Evolutionary conservation across 441 rosid species (phyloP), one percentile per base, ranked within the genome.

Genomic region (Biscutella auriculata): DNA sequence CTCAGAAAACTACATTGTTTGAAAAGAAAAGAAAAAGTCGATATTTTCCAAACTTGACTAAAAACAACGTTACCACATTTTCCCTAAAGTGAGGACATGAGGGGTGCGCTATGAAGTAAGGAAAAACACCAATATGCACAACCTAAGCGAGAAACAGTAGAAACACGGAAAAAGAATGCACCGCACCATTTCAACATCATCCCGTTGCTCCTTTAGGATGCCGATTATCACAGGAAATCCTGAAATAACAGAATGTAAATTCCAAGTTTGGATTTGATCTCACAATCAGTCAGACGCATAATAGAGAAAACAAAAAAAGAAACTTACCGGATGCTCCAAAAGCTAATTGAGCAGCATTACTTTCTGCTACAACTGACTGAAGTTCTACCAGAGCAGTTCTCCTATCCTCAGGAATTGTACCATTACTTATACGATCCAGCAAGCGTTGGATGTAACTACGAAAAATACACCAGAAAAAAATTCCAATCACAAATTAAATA

Each of bases 221-320:
- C 85, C 75, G 76, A 85, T 53, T 40, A 93, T 79, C 41, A 93
- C 82, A 63, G 99, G 97, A 78, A 89, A 87, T 49, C 99, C 99
- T 93, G 91, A 65, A 77, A 60, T 34, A 19, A 60, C 12, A 52
- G 21, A 65, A 60, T 10, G 12, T 33, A 19, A 58, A 40, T 2
- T 26, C 13, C 32, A 43, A n/a, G 13, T 17, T 56, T 26, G 13
- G 16, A 62, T 36, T 39, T 56, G 5, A 52, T 55, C 42, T 16
- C 43, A 50, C 9, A 15, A 7, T 45, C 25, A 44, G 43, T 1
- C 50, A 25, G 19, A 49, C 7, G n/a, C 45, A 51, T 46, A 40
- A 12, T 29, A 60, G 17, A 54, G 25, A 44, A 65, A 19, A n/a
- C n/a, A 63, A 53, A 35, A 16, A 56, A 61, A 45, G 9, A 27